phyloP scores from a whole-genome alignment of 371 early-diverging fungal species.

The Thermomucor indicae-seudaticae region DNA sequence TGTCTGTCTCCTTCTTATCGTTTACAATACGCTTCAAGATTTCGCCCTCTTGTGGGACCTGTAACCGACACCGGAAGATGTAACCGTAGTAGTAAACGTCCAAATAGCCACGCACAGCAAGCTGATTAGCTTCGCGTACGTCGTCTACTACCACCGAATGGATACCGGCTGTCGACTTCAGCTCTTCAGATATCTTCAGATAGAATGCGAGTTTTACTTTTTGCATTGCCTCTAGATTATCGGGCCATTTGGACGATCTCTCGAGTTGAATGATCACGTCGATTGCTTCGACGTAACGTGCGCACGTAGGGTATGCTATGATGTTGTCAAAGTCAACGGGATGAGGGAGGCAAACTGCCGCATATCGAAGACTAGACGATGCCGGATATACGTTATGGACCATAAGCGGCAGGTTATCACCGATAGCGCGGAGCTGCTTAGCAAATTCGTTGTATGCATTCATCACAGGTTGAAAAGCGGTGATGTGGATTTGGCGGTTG shows the following conservation, averaged over 20 bases:
- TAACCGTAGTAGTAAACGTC: constrained; percentile 70
- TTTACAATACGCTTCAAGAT: constrained; percentile 55
- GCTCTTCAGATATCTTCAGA: constrained; percentile 57
- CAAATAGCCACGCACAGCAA: constrained; percentile 54
- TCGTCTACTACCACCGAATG: constrained; percentile 47
- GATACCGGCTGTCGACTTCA: constrained; percentile 42
- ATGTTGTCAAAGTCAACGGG: constrained; percentile 52
- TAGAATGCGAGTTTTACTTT: constrained; percentile 89
- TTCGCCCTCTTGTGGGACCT: constrained; percentile 64
- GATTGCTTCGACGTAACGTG: constrained; percentile 66
- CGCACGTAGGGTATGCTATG: constrained; percentile 43
- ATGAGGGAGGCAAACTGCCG: constrained; percentile 77
- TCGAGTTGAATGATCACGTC: constrained; percentile 85
- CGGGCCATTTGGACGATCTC: constrained; percentile 84
- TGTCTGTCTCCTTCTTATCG: constrained; percentile 37
- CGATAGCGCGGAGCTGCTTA: constrained; percentile 61
- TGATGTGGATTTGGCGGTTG: constrained; percentile 39
- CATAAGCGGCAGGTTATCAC: constrained; percentile 72
- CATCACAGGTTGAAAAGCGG: constrained; percentile 71
- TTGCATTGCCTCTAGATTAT: constrained; percentile 81
- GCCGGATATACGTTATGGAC: constrained; percentile 68
- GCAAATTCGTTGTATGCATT: constrained; percentile 66
- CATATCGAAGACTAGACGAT: constrained; percentile 67
- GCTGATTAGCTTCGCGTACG: constrained; percentile 34
- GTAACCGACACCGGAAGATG: constrained; percentile 73